Evolutionary conservation across 75 land plant genomes (phyloP), one percentile per base, ranked within the genome.

Genomic region (Picea glauca): DNA sequence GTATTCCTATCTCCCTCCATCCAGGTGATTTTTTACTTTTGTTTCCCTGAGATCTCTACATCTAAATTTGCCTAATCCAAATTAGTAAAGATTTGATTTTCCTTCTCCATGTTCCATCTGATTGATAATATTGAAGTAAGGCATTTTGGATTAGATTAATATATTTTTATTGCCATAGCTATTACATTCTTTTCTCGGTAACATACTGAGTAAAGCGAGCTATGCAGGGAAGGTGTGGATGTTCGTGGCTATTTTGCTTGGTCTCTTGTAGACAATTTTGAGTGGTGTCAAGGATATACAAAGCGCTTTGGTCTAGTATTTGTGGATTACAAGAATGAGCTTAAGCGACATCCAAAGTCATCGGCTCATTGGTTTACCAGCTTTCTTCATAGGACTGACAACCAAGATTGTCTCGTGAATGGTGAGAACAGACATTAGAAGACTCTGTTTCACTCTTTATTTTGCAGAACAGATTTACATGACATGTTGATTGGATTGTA

Each of bases 231-330:
- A 80, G 96, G 96, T 21, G 88, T 54, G 7, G 86, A 93, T 84
- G 89, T 93, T 43, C 84, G 85, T 66, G 96, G 94, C 9, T 93
- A 93, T 77, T 93, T 92, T 87, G 94, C 92, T 12, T 93, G 96
- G 96, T 91, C 94, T 1, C 80, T 93, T 7, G 2, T 93, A 23
- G 96, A 93, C 83, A 93, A 93, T 78, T 93, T 93, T 75, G 96
- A 93, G 74, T 93, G 96, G 96, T 82, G 80, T 74, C 80, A 84
- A 58, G 96, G 96, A 1, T 92, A 86, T 58, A 88, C 94, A 26
- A 91, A 91, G 63, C 90, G 96, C 26, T 93, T 93, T 81, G 96
- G 96, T 33, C 26, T 93, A 56, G 90, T 92, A 54, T 92, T 88
- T 78, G 92, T 93, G 14, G 96, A 93, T 64, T 93, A 89, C 80